These are phyloP conservation scores for Globisporangium solare DNA, from an alignment of 352 stramenopile species.

Conservation along the genomic window DNA sequence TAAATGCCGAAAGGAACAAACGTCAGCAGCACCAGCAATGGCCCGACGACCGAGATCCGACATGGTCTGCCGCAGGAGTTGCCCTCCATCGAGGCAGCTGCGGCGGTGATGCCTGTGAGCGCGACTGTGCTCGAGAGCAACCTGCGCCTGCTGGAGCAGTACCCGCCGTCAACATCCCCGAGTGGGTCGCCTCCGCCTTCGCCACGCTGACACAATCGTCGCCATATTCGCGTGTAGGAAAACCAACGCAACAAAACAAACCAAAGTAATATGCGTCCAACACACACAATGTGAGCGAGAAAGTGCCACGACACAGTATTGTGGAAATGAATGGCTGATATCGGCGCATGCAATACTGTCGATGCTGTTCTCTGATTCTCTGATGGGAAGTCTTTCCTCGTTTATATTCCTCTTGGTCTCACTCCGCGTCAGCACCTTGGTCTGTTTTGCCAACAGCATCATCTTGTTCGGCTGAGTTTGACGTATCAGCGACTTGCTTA, in stretches of 20 bases:
- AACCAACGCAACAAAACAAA: too few species aligned
- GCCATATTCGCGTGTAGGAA: not conserved
- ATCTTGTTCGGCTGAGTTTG: not conserved
- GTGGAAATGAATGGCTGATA: too few species aligned
- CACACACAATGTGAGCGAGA: too few species aligned
- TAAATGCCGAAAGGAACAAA: constrained; percentile 27
- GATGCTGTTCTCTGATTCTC: too few species aligned
- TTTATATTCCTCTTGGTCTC: too few species aligned
- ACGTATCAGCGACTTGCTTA: not conserved
- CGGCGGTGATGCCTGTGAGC: constrained; percentile 3
- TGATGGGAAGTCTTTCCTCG: too few species aligned
- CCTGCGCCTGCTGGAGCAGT: constrained; percentile 21
- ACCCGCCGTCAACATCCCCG: constrained; percentile 7
- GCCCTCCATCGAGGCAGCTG: constrained; percentile 6
- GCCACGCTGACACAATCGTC: not conserved
- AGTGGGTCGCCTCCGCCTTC: constrained; percentile 4
- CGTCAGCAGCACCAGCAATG: constrained; percentile 1
- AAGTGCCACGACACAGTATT: too few species aligned
- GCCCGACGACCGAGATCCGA: not conserved
- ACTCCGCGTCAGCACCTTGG: too few species aligned
- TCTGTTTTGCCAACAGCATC: too few species aligned
- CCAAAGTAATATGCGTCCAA: too few species aligned
- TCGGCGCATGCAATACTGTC: too few species aligned
- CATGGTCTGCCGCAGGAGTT: not conserved
- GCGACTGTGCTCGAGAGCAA: constrained; percentile 23